Evolutionary conservation across 345 rosid species (phyloP).

Genomic region (Odontarrhena argentea): DNA sequence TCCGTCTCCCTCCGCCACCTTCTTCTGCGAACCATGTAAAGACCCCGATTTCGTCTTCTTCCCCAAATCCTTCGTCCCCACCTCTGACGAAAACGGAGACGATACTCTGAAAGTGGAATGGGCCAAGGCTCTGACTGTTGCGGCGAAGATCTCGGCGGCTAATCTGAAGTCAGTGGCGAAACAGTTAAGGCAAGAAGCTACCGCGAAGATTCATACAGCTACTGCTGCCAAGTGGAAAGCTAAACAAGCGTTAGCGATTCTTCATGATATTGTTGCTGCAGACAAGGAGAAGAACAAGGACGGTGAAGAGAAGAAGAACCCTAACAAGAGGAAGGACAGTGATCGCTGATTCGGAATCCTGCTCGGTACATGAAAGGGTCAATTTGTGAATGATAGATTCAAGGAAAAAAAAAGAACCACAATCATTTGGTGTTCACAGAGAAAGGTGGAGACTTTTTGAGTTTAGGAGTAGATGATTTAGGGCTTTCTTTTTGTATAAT

Average conservation of each 20-base stretch:
- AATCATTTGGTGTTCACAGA: slow-evolving; percentile 26
- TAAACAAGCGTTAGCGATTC: slow-evolving; percentile 48
- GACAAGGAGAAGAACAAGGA: neutral
- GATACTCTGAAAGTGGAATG: slow-evolving; percentile 25
- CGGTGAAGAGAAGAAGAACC: neutral
- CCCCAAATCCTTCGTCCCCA: slow-evolving; percentile 23
- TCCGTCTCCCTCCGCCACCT: slow-evolving; percentile 28
- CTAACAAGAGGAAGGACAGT: slow-evolving; percentile 35
- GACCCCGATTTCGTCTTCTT: slow-evolving; percentile 53
- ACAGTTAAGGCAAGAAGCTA: slow-evolving; percentile 43
- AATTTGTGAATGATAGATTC: slow-evolving; percentile 11
- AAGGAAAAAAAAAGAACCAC: too few relatives aligned
- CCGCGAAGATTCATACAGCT: slow-evolving; percentile 45
- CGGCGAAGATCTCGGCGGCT: slow-evolving; percentile 48
- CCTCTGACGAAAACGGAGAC: neutral
- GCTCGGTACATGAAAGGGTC: slow-evolving; percentile 17
- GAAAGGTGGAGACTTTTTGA: slow-evolving; percentile 38
- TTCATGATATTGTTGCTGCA: slow-evolving; percentile 38
- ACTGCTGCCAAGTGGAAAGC: slow-evolving; percentile 50
- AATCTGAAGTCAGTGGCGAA: slow-evolving; percentile 43
- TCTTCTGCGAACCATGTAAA: slow-evolving; percentile 53
- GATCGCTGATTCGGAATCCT: slow-evolving; percentile 18
- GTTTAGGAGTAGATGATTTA: slow-evolving; percentile 7
- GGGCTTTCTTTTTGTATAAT: slow-evolving; percentile 30
- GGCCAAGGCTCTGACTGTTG: slow-evolving; percentile 51